These are phyloP conservation scores for Cryptosporidium tyzzeri DNA, from an alignment of 169 alveolate species.

Conservation along the genomic window DNA sequence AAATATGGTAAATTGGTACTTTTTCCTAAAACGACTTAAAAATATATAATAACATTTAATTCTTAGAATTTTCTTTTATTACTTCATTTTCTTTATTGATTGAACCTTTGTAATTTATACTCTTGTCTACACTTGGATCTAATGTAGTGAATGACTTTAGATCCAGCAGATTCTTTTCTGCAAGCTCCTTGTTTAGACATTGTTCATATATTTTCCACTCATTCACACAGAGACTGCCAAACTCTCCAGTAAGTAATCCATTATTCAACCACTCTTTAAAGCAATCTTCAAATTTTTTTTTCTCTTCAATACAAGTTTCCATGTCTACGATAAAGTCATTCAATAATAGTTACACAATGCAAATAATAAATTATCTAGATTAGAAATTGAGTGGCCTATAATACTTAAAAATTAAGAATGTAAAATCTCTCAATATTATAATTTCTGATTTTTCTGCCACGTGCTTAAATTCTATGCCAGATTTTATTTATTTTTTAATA, in stretches of 20 bases:
- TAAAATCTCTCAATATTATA: no score
- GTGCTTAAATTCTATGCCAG: no score
- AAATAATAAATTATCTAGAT: neutral
- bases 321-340: neutral
- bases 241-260: constrained; percentile 20
- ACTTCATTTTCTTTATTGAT: neutral
- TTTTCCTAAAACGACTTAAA: neutral
- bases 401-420: neutral
- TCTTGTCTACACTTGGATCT: neutral
- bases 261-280: constrained; percentile 23
- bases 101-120: neutral
- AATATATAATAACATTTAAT: neutral
- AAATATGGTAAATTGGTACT: neutral
- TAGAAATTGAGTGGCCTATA: no score
- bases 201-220: constrained; percentile 40
- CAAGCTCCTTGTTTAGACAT: constrained; percentile 20
- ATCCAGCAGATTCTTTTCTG: constrained; percentile 18
- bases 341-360: neutral
- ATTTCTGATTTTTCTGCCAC: no score
- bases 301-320: constrained; percentile 36
- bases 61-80: neutral
- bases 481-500: no score
- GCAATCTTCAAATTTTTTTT: constrained; percentile 35
- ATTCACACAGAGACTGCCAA: constrained; percentile 15
- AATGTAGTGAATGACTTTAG: constrained; percentile 1